Percentiles rank a stretch among this genome's conserved stretches.
phyloP scores from a whole-genome alignment of 192 early-diverging fungal genomes.

The Coemansia sp. region DNA sequence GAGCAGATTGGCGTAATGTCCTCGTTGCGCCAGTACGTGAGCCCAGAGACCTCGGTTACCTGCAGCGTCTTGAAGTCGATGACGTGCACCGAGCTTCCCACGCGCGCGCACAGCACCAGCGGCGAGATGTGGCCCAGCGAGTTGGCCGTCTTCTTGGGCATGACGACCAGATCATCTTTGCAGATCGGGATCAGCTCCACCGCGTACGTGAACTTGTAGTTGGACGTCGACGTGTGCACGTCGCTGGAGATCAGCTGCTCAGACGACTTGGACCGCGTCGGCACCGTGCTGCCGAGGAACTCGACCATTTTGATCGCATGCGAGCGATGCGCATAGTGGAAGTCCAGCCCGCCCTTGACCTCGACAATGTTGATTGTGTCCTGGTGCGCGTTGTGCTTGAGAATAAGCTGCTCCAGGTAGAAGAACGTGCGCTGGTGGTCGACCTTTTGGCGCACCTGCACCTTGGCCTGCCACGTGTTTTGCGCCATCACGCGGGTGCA shows the following conservation, averaged over 20 bases:
- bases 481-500: constrained; percentile 94
- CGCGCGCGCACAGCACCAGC: constrained; percentile 77
- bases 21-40: constrained; percentile 82
- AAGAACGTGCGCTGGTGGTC: constrained; percentile 98
- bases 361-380: constrained; percentile 99
- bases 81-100: constrained; percentile 82
- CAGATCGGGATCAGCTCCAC: constrained; percentile 95
- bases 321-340: constrained; percentile 85
- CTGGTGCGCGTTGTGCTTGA: constrained; percentile 95
- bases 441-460: constrained; percentile 98
- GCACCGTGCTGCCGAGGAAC: constrained; percentile 85
- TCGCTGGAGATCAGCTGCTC: constrained; percentile 97
- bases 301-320: constrained; percentile 97
- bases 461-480: constrained; percentile 97
- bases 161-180: constrained; percentile 90
- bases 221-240: constrained; percentile 84
- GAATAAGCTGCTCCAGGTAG: constrained; percentile 96
- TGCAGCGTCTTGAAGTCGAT: constrained; percentile 87
- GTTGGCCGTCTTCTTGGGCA: constrained; percentile 84
- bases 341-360: constrained; percentile 93
- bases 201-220: constrained; percentile 97
- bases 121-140: constrained; percentile 81
- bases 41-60: constrained; percentile 68
- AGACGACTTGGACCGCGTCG: constrained; percentile 82
- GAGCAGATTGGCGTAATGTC: too few relatives aligned